Conservation (phyloP, 257 asterid genomes). For the Parsonsia alboflavescens region DNA sequence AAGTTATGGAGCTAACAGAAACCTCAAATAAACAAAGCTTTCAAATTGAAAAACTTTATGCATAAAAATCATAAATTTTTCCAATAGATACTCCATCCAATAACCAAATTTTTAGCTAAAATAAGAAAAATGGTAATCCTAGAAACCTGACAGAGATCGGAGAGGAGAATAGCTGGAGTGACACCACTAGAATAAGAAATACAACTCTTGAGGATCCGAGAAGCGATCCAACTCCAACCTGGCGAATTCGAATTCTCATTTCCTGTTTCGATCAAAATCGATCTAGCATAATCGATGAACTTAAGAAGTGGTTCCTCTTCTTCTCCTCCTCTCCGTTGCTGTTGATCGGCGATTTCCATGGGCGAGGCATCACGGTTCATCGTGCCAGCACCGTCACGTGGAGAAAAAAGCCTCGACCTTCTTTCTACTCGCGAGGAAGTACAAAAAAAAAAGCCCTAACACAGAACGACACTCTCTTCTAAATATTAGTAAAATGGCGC, state of each 20-base stretch:
- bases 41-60: neutral
- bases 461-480: too few relatives aligned
- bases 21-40: neutral
- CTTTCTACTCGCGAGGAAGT: too few relatives aligned
- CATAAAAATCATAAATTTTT: neutral
- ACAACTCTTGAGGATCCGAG: constrained; percentile 68
- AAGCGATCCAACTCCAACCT: constrained; percentile 87
- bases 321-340: constrained; percentile 11
- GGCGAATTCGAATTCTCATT: constrained; percentile 39
- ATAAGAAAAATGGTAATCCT: neutral
- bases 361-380: constrained; percentile 31
- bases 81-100: neutral
- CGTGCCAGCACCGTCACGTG: constrained; percentile 16
- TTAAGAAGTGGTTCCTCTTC: constrained; percentile 58
- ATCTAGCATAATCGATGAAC: constrained; percentile 57
- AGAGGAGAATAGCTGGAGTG: constrained; percentile 89
- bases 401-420: too few relatives aligned
- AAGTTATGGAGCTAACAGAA: neutral
- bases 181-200: constrained; percentile 84
- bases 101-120: neutral
- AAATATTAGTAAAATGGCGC: too few relatives aligned
- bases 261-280: constrained; percentile 37
- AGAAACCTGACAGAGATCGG: constrained; percentile 78
- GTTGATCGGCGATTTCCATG: constrained; percentile 41
- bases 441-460: too few relatives aligned